Percentiles rank a stretch among this genome's conserved stretches.
Evolutionary conservation across 176 grass and related monocot species (phyloP).

Genomic region (Tillandsia fasciculata): DNA sequence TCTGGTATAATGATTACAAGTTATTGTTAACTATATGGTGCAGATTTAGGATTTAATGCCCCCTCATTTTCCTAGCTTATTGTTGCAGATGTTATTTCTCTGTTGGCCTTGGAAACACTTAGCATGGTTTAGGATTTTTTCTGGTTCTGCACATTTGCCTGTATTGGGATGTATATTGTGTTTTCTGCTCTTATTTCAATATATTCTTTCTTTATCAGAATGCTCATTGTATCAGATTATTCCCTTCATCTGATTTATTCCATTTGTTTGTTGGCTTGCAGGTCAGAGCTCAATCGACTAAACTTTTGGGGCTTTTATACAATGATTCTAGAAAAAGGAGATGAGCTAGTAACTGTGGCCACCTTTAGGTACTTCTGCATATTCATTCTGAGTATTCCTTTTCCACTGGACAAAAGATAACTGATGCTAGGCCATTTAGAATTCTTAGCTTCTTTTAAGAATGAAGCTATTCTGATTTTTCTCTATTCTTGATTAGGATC

Average conservation of each 20-base stretch:
- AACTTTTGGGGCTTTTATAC: constrained; percentile 79
- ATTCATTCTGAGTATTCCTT: constrained; percentile 3
- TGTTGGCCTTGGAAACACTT: not conserved
- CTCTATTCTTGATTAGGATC: constrained; percentile 37
- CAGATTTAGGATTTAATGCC: too few species aligned
- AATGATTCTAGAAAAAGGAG: constrained; percentile 54
- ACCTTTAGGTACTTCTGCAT: constrained; percentile 54
- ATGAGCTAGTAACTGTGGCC: constrained; percentile 50
- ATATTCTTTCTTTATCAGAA: not conserved
- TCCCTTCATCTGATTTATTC: not conserved
- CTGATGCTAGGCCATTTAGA: not conserved
- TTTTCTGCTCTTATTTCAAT: not conserved
- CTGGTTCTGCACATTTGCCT: not conserved
- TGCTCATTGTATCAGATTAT: not conserved
- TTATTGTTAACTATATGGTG: too few species aligned
- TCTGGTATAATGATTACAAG: too few species aligned
- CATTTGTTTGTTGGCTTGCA: constrained; percentile 22
- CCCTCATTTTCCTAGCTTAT: not conserved
- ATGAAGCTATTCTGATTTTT: constrained; percentile 17
- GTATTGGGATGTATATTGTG: not conserved
- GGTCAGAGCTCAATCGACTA: constrained; percentile 50
- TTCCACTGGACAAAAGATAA: not conserved
- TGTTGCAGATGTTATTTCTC: not conserved
- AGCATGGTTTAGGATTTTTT: not conserved
- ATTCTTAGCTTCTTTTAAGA: constrained; percentile 9